Evolutionary conservation across 2,329 filamentous ascomycete genomes (phyloP).

Genomic region (Calonectria hawksworthii): DNA sequence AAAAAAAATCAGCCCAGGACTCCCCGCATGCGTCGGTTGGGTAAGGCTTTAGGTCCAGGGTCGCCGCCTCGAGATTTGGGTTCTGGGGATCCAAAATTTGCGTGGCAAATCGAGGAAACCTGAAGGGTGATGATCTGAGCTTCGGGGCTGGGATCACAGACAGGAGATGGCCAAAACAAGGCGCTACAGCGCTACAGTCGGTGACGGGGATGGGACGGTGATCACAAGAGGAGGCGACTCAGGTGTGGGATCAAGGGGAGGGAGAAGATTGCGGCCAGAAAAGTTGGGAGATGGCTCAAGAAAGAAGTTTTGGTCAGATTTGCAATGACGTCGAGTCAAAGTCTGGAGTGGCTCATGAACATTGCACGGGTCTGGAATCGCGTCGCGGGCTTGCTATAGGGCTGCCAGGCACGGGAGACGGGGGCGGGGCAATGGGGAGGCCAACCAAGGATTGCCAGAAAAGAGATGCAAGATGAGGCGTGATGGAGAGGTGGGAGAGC

Average conservation of each 20-base stretch:
- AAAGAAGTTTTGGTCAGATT: slow-evolving; percentile 25
- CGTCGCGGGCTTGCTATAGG: slow-evolving; percentile 40
- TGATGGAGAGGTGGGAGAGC: slow-evolving; percentile 17
- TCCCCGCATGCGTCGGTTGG: slow-evolving; percentile 39
- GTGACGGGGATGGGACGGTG: background rate
- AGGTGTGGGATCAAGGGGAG: background rate
- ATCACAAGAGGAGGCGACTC: slow-evolving; percentile 10
- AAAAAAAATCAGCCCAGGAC: slow-evolving; percentile 31
- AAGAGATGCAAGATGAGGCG: slow-evolving; percentile 8
- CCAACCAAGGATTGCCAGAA: slow-evolving; percentile 13
- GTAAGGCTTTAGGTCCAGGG: slow-evolving; percentile 23
- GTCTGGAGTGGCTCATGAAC: slow-evolving; percentile 33
- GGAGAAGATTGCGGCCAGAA: background rate
- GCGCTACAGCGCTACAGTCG: slow-evolving; percentile 27
- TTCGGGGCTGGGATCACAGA: slow-evolving; percentile 12
- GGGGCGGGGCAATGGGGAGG: slow-evolving; percentile 17
- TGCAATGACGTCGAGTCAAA: slow-evolving; percentile 39
- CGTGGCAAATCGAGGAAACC: background rate
- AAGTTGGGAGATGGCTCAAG: background rate
- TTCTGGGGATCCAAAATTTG: slow-evolving; percentile 32
- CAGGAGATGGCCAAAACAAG: background rate
- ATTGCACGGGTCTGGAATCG: slow-evolving; percentile 40
- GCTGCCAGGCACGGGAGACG: slow-evolving; percentile 35
- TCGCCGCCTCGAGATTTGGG: slow-evolving; percentile 27
- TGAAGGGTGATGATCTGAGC: slow-evolving; percentile 14